Percentiles rank a stretch among this genome's conserved stretches.
These are phyloP conservation scores for Sequoia sempervirens DNA, from an alignment of 75 land plant genomes.

Conservation along the genomic window DNA sequence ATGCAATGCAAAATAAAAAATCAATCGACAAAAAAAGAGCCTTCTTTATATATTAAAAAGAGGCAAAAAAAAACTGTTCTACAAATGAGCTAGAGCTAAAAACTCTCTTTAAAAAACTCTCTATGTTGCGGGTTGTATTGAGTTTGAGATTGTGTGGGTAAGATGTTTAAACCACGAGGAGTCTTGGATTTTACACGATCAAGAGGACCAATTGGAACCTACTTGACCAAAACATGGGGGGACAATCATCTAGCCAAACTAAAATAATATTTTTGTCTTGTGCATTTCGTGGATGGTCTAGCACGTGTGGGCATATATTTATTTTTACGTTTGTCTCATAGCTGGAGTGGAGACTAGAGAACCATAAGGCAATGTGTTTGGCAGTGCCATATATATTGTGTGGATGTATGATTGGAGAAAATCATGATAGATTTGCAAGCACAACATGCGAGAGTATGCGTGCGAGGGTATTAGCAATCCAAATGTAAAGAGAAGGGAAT, in stretches of 20 bases:
- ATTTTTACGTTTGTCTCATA: not conserved
- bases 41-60: too few relatives aligned
- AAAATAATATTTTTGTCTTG: not conserved
- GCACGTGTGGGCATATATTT: too few relatives aligned
- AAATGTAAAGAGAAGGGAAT: conserved; percentile 11
- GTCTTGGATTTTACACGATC: conserved; percentile 34
- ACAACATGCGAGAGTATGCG: not conserved
- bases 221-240: too few relatives aligned
- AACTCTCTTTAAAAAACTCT: too few relatives aligned
- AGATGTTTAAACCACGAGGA: conserved; percentile 29
- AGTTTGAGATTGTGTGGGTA: conserved; percentile 2
- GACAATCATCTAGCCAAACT: conserved; percentile 22
- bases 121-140: not conserved
- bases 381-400: too few relatives aligned
- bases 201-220: conserved; percentile 30
- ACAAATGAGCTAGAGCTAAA: too few relatives aligned
- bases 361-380: not conserved
- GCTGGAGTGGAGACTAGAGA: not conserved
- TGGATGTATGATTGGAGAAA: too few relatives aligned
- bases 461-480: conserved; percentile 28
- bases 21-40: too few relatives aligned
- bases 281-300: not conserved
- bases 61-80: too few relatives aligned
- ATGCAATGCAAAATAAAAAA: too few relatives aligned
- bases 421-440: too few relatives aligned